phyloP scores from a whole-genome alignment of 495 filamentous ascomycete species.

The Venustampulla echinocandica region DNA sequence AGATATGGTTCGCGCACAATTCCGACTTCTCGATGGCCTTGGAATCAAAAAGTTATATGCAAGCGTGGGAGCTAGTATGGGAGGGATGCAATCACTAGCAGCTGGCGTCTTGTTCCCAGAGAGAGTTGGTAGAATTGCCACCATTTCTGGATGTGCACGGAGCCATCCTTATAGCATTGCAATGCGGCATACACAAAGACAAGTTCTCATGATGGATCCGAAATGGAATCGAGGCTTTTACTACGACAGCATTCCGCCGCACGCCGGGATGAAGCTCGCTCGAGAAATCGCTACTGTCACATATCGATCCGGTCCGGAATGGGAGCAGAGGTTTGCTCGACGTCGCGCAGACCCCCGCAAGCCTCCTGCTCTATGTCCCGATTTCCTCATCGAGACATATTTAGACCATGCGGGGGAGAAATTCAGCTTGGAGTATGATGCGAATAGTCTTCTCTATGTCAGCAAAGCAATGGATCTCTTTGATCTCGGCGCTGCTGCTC shows the following conservation, averaged over 20 bases:
- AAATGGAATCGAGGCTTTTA: slow-evolving; percentile 98
- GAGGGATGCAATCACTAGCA: slow-evolving; percentile 93
- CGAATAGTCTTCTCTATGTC: slow-evolving; percentile 92
- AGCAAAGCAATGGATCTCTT: slow-evolving; percentile 99
- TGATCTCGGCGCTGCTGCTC: slow-evolving; percentile 69
- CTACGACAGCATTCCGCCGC: slow-evolving; percentile 81
- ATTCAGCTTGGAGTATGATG: slow-evolving; percentile 95
- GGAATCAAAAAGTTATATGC: slow-evolving; percentile 78
- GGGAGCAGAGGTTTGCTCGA: slow-evolving; percentile 91
- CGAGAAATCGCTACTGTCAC: slow-evolving; percentile 97
- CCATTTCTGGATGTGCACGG: slow-evolving; percentile 87
- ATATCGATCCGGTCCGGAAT: slow-evolving; percentile 93
- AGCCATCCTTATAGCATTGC: slow-evolving; percentile 98
- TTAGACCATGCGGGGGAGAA: slow-evolving; percentile 98
- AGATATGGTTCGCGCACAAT: slow-evolving; percentile 97
- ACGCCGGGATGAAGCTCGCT: slow-evolving; percentile 94
- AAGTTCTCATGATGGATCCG: slow-evolving; percentile 97
- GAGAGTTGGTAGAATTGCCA: slow-evolving; percentile 71
- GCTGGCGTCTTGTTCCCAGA: slow-evolving; percentile 82
- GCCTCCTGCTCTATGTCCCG: slow-evolving; percentile 86
- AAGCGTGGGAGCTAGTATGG: slow-evolving; percentile 94
- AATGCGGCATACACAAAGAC: slow-evolving; percentile 96
- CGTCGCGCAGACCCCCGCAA: slow-evolving; percentile 76
- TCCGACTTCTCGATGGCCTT: slow-evolving; percentile 73
- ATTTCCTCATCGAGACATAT: slow-evolving; percentile 98